phyloP scores from a whole-genome alignment of 305 asterid genomes.

The Andrographis paniculata region DNA sequence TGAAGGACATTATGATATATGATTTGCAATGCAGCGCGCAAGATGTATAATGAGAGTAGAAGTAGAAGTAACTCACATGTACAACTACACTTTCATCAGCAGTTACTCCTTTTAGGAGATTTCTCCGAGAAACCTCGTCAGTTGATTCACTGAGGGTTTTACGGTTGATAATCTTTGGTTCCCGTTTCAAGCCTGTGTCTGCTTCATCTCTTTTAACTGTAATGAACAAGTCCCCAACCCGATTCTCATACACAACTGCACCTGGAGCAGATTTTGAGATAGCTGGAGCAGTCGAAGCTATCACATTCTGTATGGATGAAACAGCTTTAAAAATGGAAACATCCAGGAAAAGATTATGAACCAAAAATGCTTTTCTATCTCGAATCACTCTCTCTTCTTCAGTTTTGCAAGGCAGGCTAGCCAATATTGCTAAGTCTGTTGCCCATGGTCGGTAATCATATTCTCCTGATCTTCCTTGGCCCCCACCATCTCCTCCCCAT shows the following conservation, averaged over 20 bases:
- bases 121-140: conserved; percentile 58
- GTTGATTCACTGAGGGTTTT: conserved; percentile 34
- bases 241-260: conserved; percentile 59
- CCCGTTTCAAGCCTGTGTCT: conserved; percentile 54
- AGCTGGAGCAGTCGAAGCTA: conserved; percentile 36
- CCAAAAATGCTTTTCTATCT: conserved; percentile 96
- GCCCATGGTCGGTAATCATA: conserved; percentile 93
- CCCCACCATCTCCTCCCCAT: conserved; percentile 99
- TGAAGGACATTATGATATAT: no score
- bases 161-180: conserved; percentile 45
- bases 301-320: conserved; percentile 65
- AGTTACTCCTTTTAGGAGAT: conserved; percentile 88
- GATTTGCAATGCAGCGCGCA: not conserved
- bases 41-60: not conserved
- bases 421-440: conserved; percentile 73
- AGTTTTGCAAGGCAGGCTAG: conserved; percentile 80
- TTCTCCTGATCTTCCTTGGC: conserved; percentile 79
- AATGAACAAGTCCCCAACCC: conserved; percentile 64
- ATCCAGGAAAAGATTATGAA: conserved; percentile 91
- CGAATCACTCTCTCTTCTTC: conserved; percentile 95
- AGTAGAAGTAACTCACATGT: conserved; percentile 55
- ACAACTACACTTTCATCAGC: conserved; percentile 92
- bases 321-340: conserved; percentile 82
- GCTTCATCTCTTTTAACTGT: conserved; percentile 59
- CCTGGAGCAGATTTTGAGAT: conserved; percentile 33